Conservation (phyloP, 306 rosid species). For the Canavalia ensiformis region DNA sequence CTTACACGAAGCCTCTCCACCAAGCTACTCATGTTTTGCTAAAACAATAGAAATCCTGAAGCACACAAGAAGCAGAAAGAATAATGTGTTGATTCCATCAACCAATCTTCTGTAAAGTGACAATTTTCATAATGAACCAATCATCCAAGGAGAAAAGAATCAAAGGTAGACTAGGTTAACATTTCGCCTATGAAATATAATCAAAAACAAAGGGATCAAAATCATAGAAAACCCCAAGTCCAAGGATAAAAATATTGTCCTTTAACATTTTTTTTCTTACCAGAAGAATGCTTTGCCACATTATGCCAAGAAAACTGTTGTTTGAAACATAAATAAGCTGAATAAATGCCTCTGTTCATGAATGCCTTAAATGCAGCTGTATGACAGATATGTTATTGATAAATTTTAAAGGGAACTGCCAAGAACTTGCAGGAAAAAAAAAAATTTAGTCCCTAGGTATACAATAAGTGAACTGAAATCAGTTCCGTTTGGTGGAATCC, state of each 20-base stretch:
- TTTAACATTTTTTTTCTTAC: background rate
- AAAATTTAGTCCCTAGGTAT: background rate
- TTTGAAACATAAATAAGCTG: constrained; percentile 2
- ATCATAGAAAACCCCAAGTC: background rate
- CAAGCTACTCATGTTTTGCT: constrained; percentile 93
- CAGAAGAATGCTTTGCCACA: background rate
- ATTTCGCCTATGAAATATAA: constrained; percentile 18
- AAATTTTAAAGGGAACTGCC: background rate
- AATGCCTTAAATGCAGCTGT: constrained; percentile 31
- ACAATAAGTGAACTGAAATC: background rate
- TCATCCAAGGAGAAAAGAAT: background rate
- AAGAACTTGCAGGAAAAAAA: background rate
- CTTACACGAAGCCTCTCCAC: constrained; percentile 99
- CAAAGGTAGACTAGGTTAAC: constrained; percentile 21
- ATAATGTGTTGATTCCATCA: constrained; percentile 21
- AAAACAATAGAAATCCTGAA: constrained; percentile 29
- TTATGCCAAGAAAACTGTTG: background rate
- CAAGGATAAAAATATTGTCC: background rate
- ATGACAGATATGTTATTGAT: background rate
- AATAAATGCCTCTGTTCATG: background rate
- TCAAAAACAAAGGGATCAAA: constrained; percentile 24
- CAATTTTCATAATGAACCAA: constrained; percentile 32
- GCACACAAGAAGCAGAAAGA: constrained; percentile 38
- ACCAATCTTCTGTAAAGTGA: constrained; percentile 4
- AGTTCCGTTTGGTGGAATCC: background rate